These are phyloP conservation scores for Blastobotrys chiropterorum DNA, from an alignment of 805 yeast genomes.

Conservation along the genomic window DNA sequence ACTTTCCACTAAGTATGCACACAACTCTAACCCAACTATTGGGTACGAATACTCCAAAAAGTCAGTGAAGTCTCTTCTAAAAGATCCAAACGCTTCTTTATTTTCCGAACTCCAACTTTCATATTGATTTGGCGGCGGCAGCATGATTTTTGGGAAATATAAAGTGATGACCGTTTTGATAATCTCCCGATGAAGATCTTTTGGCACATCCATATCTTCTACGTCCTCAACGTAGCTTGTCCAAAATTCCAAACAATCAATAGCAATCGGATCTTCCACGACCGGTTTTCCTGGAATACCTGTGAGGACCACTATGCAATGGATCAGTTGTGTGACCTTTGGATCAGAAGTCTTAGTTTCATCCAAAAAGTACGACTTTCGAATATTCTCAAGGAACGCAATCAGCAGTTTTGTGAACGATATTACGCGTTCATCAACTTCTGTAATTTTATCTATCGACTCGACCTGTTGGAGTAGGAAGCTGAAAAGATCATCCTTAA, in stretches of 20 bases:
- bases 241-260: conserved; percentile 32
- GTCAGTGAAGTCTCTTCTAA: conserved; percentile 71
- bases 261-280: conserved; percentile 26
- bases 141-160: conserved; percentile 64
- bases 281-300: conserved; percentile 16
- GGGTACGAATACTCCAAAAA: conserved; percentile 67
- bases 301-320: conserved; percentile 12
- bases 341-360: not conserved
- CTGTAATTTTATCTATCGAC: not conserved
- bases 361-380: not conserved
- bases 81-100: conserved; percentile 55
- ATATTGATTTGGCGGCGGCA: conserved; percentile 19
- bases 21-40: conserved; percentile 50
- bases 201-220: conserved; percentile 22
- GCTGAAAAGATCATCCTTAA: conserved; percentile 8
- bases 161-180: conserved; percentile 43
- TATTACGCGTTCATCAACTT: conserved; percentile 13
- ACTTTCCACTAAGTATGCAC: conserved; percentile 34
- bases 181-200: not conserved
- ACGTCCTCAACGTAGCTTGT: conserved; percentile 28
- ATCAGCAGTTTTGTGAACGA: conserved; percentile 9
- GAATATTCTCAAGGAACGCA: conserved; percentile 4
- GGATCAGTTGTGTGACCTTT: not conserved
- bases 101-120: conserved; percentile 28
- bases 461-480: conserved; percentile 5